phyloP scores from a whole-genome alignment of 2,329 filamentous ascomycete species.

The Ascochyta lentis region DNA sequence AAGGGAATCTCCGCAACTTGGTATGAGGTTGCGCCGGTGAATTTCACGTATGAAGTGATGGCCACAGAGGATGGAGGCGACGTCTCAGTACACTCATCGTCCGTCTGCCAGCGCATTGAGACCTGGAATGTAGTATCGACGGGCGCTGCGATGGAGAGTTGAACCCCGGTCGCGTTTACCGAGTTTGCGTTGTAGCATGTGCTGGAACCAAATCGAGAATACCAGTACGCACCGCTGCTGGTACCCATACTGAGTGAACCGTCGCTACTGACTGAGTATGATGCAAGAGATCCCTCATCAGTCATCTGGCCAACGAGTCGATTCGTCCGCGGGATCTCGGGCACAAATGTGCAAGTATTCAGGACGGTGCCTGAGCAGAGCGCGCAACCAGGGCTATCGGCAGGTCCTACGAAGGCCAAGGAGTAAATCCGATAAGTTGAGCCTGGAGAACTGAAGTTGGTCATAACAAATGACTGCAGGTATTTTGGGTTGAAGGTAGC shows the following conservation, averaged over 20 bases:
- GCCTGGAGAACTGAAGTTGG: too few relatives aligned
- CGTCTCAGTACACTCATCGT: not conserved
- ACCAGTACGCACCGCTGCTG: conserved; percentile 11
- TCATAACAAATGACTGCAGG: too few relatives aligned
- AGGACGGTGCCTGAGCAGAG: too few relatives aligned
- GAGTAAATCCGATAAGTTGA: too few relatives aligned
- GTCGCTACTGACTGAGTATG: too few relatives aligned
- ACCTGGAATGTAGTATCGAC: conserved; percentile 8
- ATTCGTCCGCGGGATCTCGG: too few relatives aligned
- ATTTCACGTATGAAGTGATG: conserved; percentile 16
- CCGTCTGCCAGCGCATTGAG: conserved; percentile 11
- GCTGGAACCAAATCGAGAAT: conserved; percentile 8
- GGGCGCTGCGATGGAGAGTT: conserved; percentile 12
- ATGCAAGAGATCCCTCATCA: too few relatives aligned
- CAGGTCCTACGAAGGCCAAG: too few relatives aligned
- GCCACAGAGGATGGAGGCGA: conserved; percentile 8
- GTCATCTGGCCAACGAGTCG: too few relatives aligned
- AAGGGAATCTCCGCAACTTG: conserved; percentile 14
- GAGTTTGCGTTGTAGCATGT: conserved; percentile 14
- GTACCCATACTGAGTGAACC: conserved; percentile 8
- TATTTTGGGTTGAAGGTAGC: too few relatives aligned
- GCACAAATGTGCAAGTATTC: too few relatives aligned
- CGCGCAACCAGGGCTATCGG: too few relatives aligned
- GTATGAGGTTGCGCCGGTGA: conserved; percentile 3
- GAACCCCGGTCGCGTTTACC: conserved; percentile 12